Percentiles rank a stretch among this genome's conserved stretches.
Conservation (phyloP, 2,329 filamentous ascomycete genomes). For the Colletotrichum sp. region DNA sequence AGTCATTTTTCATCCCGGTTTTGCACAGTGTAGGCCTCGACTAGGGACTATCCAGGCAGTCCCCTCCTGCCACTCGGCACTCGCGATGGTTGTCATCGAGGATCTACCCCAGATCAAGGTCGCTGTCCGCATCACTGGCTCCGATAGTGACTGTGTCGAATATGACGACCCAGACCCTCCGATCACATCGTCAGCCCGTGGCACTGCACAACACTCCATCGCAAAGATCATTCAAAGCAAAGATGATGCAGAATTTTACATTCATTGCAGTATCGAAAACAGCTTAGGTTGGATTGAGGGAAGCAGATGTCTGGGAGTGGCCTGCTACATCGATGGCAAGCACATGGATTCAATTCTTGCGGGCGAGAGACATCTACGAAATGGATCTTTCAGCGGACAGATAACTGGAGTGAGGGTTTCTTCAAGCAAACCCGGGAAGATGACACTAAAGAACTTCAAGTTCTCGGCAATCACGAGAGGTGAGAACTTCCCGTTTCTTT, state of each 20-base stretch:
- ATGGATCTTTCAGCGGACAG: rapidly evolving
- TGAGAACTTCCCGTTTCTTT: not conserved
- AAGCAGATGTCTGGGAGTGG: rapidly evolving
- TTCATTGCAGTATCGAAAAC: not conserved
- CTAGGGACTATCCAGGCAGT: not conserved
- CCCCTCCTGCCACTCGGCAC: not conserved
- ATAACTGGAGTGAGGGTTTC: rapidly evolving
- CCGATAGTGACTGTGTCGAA: not conserved
- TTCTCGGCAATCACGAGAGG: not conserved
- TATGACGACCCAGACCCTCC: not conserved
- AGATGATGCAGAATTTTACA: not conserved
- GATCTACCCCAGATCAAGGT: not conserved
- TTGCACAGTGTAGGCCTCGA: not conserved
- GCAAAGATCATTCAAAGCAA: conserved; percentile 1
- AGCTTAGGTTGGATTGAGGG: not conserved
- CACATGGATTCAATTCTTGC: not conserved
- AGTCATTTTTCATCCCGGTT: not conserved
- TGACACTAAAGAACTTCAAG: not conserved
- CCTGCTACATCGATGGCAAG: not conserved
- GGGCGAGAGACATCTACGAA: not conserved
- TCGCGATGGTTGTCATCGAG: conserved; percentile 5
- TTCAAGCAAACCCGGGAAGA: not conserved
- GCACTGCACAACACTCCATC: not conserved
- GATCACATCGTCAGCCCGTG: rapidly evolving
- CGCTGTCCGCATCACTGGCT: not conserved